Evolutionary conservation across 2,329 filamentous ascomycete genomes (phyloP).

Genomic region (Xylariaceae sp.): DNA sequence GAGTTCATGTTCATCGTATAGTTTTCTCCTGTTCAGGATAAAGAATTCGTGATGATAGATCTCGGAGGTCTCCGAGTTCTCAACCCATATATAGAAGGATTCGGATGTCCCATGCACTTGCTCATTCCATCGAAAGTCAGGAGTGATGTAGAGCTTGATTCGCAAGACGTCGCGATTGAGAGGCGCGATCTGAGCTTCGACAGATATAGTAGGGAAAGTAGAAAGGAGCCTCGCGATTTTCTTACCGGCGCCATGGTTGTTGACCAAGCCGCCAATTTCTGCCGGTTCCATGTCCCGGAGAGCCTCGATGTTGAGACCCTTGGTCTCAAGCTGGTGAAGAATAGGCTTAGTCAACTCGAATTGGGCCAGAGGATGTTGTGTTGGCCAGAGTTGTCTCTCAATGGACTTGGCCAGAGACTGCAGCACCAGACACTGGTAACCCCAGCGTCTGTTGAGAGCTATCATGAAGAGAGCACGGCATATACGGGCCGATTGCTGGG

Average conservation of each 20-base stretch:
- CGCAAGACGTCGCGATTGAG: conserved; percentile 90
- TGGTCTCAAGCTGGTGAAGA: conserved; percentile 78
- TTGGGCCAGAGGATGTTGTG: conserved; percentile 89
- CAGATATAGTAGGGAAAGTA: conserved; percentile 85
- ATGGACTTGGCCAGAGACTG: conserved; percentile 94
- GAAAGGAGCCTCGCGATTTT: conserved; percentile 76
- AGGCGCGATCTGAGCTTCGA: conserved; percentile 92
- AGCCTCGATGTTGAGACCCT: conserved; percentile 71
- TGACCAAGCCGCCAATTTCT: conserved; percentile 85
- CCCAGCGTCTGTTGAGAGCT: conserved; percentile 90
- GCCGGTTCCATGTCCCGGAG: conserved; percentile 89
- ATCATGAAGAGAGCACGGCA: conserved; percentile 97
- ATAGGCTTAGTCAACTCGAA: conserved; percentile 86
- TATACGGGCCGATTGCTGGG: conserved; percentile 91
- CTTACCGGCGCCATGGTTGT: conserved; percentile 81
- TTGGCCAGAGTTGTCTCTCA: conserved; percentile 92
- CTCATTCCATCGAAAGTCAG: conserved; percentile 94
- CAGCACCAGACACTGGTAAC: conserved; percentile 86
- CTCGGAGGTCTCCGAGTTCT: conserved; percentile 94
- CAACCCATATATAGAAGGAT: conserved; percentile 98
- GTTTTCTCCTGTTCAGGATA: conserved; percentile 81
- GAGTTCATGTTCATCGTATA: conserved; percentile 93
- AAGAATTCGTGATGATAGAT: conserved; percentile 99
- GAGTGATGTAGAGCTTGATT: conserved; percentile 79
- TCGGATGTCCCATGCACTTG: conserved; percentile 89